These are phyloP conservation scores for Aspergillus ibericus DNA, from an alignment of 2,329 filamentous ascomycete species.

Conservation along the genomic window DNA sequence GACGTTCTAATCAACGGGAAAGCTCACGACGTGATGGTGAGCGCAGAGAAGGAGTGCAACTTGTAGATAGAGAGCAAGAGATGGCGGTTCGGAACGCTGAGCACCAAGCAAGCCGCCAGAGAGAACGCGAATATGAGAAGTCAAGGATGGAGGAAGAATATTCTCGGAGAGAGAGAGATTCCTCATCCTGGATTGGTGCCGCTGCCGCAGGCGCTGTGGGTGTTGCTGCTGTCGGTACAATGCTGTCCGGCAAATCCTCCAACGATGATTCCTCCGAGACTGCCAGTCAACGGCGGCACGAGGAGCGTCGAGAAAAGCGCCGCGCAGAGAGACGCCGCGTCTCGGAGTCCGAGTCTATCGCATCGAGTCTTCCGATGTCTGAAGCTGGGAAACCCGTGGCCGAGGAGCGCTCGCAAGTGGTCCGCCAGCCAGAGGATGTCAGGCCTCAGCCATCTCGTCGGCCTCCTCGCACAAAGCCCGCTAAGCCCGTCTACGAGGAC, in stretches of 20 bases:
- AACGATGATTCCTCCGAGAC: slow-evolving; percentile 31
- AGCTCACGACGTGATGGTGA: slow-evolving; percentile 23
- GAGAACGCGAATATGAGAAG: slow-evolving; percentile 21
- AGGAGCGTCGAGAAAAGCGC: slow-evolving; percentile 39
- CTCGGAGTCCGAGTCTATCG: slow-evolving; percentile 22
- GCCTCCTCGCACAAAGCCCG: slow-evolving; percentile 32
- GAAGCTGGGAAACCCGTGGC: slow-evolving; percentile 17
- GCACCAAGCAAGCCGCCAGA: slow-evolving; percentile 20
- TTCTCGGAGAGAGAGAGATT: slow-evolving; percentile 30
- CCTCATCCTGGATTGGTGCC: slow-evolving; percentile 34
- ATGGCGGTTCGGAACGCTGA: slow-evolving; percentile 18
- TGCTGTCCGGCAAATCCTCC: slow-evolving; percentile 34
- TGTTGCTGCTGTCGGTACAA: slow-evolving; percentile 48
- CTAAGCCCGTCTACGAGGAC: slow-evolving; percentile 42
- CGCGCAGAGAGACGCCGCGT: slow-evolving; percentile 41
- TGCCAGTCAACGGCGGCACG: slow-evolving; percentile 33
- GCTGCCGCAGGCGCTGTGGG: slow-evolving; percentile 55
- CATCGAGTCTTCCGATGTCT: slow-evolving; percentile 26
- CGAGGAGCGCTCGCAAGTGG: slow-evolving; percentile 19
- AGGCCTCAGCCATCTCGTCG: slow-evolving; percentile 33
- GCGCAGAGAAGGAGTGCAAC: slow-evolving; percentile 24
- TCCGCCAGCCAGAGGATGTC: slow-evolving; percentile 14
- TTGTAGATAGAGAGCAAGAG: slow-evolving; percentile 32
- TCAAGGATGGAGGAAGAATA: background rate
- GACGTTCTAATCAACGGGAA: slow-evolving; percentile 30